Base-by-base conservation (phyloP, 257 asterid species). In the Apocynum venetum region DNA sequence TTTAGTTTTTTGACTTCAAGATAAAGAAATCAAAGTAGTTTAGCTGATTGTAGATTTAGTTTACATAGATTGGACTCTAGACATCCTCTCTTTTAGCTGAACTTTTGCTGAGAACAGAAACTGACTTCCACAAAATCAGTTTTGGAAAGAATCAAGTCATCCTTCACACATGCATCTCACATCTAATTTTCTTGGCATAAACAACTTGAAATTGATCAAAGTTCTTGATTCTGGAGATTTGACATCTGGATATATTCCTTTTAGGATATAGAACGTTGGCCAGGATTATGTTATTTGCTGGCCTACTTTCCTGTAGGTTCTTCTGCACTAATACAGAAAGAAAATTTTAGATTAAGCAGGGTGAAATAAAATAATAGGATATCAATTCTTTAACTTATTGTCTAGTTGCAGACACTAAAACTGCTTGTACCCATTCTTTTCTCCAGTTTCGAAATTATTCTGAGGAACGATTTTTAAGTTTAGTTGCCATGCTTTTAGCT, bases 261-360 rank as follows among this genome's bases (percentile, higher is more conserved):
- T 51, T 35, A 64, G 44, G 70, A 14, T 40, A 3, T 17, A 72
- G 10, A 46, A 17, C 7, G 63, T 47, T 36, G 57, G 57, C 44
- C 56, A 8, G 49, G 40, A 64, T 38, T 76, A 64, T 49, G 17
- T 48, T n/a, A 76, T 48, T 43, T 48, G 31, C 60, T 40, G 7
- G 53, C 6, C 40, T 19, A 53, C 44, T 36, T 68, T 49, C 79
- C 6, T 60, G 51, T 67, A 61, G 72, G 38, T 57, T 13, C 78
- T 73, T 35, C 48, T 80, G 73, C 20, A 48, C 66, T 64, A 71
- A 41, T 57, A 4, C 36, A 72, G 72, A 81, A 82, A 80, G 74
- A 80, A 57, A 76, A 49, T 40, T 41, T 43, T 17, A 67, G 2
- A 38, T 76, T 35, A 76, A 65, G 60, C 15, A 19, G 41, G 49